Conservation (phyloP, 1,284 basidiomycete species). For the Rhizoctonia solani region DNA sequence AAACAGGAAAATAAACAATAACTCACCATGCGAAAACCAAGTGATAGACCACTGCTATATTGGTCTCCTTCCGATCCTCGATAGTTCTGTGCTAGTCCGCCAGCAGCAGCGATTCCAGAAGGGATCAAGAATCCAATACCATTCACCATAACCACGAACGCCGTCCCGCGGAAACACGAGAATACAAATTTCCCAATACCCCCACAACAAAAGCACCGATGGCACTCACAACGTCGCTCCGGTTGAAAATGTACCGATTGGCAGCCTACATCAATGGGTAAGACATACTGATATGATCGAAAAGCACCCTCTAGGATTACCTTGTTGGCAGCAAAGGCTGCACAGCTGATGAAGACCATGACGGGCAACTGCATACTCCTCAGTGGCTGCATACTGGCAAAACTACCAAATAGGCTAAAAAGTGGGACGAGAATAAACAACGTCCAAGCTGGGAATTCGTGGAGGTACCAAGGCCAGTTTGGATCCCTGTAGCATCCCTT, state of each 20-base stretch:
- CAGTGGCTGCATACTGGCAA: conserved; percentile 75
- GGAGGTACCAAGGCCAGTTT: conserved; percentile 74
- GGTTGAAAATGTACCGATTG: conserved; percentile 51
- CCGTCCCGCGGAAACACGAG: conserved; percentile 79
- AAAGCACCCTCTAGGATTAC: conserved; percentile 34
- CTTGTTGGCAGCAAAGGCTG: conserved; percentile 72
- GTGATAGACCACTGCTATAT: conserved; percentile 49
- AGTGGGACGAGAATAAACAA: conserved; percentile 76
- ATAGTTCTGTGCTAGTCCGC: conserved; percentile 77
- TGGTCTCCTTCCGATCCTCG: conserved; percentile 56
- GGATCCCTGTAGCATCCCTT: conserved; percentile 74
- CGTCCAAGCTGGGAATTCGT: conserved; percentile 76
- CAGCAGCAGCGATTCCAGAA: conserved; percentile 86
- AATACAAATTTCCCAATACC: conserved; percentile 81
- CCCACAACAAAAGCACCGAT: conserved; percentile 87
- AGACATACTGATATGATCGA: not conserved
- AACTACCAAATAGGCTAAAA: conserved; percentile 76
- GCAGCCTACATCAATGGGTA: conserved; percentile 28
- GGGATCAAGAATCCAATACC: conserved; percentile 44
- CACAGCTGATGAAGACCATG: conserved; percentile 80
- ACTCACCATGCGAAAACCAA: conserved; percentile 45
- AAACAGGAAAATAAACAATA: not conserved
- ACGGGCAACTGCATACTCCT: conserved; percentile 70
- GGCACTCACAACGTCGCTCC: conserved; percentile 61
- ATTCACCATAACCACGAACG: conserved; percentile 30